Evolutionary conservation across 768 basidiomycete genomes (phyloP).

Genomic region (Trametes coccinea): DNA sequence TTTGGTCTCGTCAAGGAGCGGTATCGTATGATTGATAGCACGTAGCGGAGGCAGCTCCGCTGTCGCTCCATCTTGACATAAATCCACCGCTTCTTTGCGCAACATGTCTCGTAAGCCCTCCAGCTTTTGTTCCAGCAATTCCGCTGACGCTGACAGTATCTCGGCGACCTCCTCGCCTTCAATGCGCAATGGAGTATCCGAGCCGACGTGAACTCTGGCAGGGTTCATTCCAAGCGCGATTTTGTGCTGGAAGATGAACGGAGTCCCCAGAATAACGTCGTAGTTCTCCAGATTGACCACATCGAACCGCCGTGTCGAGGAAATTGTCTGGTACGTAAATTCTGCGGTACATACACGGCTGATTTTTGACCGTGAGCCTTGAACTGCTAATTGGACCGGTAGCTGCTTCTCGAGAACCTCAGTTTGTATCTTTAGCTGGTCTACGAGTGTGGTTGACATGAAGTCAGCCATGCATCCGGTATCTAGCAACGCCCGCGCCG

Average conservation of each 20-base stretch:
- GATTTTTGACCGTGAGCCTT: constrained; percentile 33
- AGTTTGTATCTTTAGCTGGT: constrained; percentile 28
- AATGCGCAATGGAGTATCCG: not conserved
- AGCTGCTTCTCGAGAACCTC: constrained; percentile 27
- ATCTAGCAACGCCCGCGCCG: constrained; percentile 24
- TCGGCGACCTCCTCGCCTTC: not conserved
- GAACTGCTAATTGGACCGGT: constrained; percentile 31
- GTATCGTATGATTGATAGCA: constrained; percentile 25
- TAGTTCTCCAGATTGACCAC: constrained; percentile 10
- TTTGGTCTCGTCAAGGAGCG: constrained; percentile 21
- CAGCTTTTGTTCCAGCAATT: not conserved
- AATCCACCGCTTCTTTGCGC: constrained; percentile 5
- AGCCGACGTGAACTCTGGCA: not conserved
- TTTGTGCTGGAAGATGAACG: constrained; percentile 23
- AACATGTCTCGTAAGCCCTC: not conserved
- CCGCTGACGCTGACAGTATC: not conserved
- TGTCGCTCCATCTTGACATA: constrained; percentile 18
- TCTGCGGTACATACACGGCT: constrained; percentile 11
- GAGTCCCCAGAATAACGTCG: constrained; percentile 30
- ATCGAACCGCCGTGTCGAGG: not conserved
- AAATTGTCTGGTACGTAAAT: constrained; percentile 2
- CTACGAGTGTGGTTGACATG: constrained; percentile 29
- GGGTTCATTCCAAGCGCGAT: constrained; percentile 17
- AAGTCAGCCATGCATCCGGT: constrained; percentile 34
- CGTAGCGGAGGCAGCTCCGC: constrained; percentile 23